These are phyloP conservation scores for Penicillium sp. DNA, from an alignment of 2,329 filamentous ascomycete genomes.

Conservation along the genomic window DNA sequence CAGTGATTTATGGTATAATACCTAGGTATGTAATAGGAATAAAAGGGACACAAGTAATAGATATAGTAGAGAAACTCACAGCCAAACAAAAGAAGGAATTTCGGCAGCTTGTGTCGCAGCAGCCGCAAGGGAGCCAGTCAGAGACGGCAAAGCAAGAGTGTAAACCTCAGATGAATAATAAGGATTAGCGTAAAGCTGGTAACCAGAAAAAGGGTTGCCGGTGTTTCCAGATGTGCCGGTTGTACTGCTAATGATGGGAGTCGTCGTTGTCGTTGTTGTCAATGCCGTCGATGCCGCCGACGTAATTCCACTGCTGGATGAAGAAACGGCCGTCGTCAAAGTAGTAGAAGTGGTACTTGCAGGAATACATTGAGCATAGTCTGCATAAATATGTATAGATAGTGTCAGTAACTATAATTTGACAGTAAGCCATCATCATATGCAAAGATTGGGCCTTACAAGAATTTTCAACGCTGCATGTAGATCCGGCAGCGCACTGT, in stretches of 20 bases:
- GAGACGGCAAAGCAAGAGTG: constrained; percentile 57
- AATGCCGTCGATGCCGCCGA: constrained; percentile 14
- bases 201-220: constrained; percentile 51
- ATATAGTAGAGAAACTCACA: constrained; percentile 35
- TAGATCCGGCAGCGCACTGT: constrained; percentile 5
- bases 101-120: constrained; percentile 50
- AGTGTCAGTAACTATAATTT: background rate
- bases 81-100: constrained; percentile 51
- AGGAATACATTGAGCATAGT: constrained; percentile 10
- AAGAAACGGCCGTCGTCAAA: constrained; percentile 1
- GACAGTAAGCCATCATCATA: background rate
- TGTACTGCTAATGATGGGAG: constrained; percentile 16
- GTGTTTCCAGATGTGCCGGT: constrained; percentile 32
- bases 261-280: constrained; percentile 16
- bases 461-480: constrained; percentile 1
- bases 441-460: constrained; percentile 2
- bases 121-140: constrained; percentile 51
- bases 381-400: background rate
- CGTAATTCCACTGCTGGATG: background rate
- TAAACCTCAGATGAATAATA: constrained; percentile 53
- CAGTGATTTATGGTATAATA: background rate
- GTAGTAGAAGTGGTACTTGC: constrained; percentile 4
- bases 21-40: no score
- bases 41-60: background rate
- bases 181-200: constrained; percentile 49